Base-by-base conservation (phyloP, 2,329 filamentous ascomycete genomes). In the Bertia moriformis region DNA sequence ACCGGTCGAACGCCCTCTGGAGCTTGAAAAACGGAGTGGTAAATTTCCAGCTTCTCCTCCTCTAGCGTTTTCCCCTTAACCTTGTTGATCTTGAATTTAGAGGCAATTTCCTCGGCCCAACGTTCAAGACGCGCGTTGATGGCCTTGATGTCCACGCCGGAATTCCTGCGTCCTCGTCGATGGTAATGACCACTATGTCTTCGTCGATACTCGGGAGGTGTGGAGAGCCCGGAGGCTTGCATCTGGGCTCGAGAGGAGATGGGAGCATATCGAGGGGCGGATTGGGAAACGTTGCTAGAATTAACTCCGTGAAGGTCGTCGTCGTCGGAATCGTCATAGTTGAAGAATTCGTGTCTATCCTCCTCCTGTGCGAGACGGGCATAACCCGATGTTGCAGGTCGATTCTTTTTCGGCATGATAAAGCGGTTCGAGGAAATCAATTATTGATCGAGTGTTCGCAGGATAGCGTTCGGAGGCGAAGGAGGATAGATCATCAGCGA, bases 21-120 rank as follows among this genome's bases (percentile, higher is more conserved):
- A 1, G 91, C 71, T 51, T 95, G 88, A 54, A 98, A 98, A 35
- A 98, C 91, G 0, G 88, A 93, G 59, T 96, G 86, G 51, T 96
- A 88, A 43, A 98, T 98, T 63, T 98, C 91, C 22, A 95, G 67
- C 40, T 79, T 79, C 57, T 93, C 85, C 48, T 93, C 85, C 47
- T 93, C 84, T 35, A 78, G 66, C 7, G 56, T 62, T 4, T 72
- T 73, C 51, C 76, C 80, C 55, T 78, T 85, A 40, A 81, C 76
- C 50, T 78, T 79, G 48, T 73, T 69, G 46, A 88, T 84, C 65
- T 94, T 96, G 71, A 98, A 96, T 51, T 93, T 91, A 48, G 86
- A 83, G 19, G 91, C 88, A 52, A 98, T 96, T 62, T 98, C 91
- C 50, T 96, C 91, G 14, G 91, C 91, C 91, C 91, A 98, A 55